Evolutionary conservation across 1,284 basidiomycete genomes (phyloP).

Genomic region (Microbotryum lychnidis-dioicae): DNA sequence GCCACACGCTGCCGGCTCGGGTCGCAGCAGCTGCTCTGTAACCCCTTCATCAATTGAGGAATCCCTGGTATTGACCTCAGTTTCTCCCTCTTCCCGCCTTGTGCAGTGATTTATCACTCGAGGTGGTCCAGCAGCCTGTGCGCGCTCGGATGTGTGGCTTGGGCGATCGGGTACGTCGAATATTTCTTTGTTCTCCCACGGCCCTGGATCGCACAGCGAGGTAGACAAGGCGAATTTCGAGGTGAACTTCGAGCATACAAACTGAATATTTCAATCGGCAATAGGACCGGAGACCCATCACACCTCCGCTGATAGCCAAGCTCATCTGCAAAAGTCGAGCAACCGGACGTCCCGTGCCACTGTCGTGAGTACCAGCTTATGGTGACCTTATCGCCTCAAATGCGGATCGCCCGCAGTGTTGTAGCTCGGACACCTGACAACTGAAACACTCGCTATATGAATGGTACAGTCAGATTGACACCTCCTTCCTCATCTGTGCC

Average conservation of each 20-base stretch:
- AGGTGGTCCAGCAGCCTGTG: slow-evolving; percentile 75
- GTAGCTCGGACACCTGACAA: slow-evolving; percentile 15
- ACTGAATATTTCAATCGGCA: slow-evolving; percentile 6
- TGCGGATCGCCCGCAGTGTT: slow-evolving; percentile 10
- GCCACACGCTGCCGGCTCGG: too few species aligned
- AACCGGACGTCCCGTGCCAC: slow-evolving; percentile 42
- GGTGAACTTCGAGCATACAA: too few species aligned
- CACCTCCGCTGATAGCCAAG: slow-evolving; percentile 66
- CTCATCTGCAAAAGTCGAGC: slow-evolving; percentile 35
- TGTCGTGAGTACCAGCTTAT: slow-evolving; percentile 64
- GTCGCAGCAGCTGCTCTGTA: too few species aligned
- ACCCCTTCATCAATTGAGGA: too few species aligned
- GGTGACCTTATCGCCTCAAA: slow-evolving; percentile 38
- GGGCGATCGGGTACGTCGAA: slow-evolving; percentile 68
- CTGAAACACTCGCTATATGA: neutral
- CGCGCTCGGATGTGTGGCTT: slow-evolving; percentile 89
- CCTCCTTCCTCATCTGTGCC: slow-evolving; percentile 74
- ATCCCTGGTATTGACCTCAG: too few species aligned
- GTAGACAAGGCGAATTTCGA: too few species aligned
- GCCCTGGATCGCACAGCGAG: too few species aligned
- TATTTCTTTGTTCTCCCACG: too few species aligned
- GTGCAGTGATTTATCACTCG: slow-evolving; percentile 64
- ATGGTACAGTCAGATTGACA: slow-evolving; percentile 62
- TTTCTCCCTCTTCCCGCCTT: neutral
- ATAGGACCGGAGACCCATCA: slow-evolving; percentile 79